Base-by-base conservation (phyloP, 257 asterid species). In the Ligustrum vulgare region DNA sequence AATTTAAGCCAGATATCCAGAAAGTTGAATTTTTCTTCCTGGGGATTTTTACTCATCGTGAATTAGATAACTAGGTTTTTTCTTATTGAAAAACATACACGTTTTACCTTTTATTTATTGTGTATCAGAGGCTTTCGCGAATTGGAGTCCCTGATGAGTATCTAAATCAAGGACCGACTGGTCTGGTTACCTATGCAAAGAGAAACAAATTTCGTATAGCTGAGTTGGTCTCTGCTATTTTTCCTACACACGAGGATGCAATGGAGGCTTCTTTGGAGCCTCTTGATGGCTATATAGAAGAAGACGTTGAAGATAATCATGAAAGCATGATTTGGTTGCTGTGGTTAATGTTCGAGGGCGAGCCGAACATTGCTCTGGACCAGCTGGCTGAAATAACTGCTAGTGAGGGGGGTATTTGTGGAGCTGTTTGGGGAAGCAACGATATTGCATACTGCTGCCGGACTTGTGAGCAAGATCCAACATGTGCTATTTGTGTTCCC, bases 401-500 rank as follows among this genome's bases (percentile, higher is more conserved):
- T 70, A 85, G 89, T 41, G 85, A 87, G 78, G 90, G 85, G 49
- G 98, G 98, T 79, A 96, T 95, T 77, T 95, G 99, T 86, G 98
- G 98, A 75, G 86, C 94, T 68, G 91, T 95, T 78, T 95, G 99
- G 99, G 98, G 97, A 31, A 77, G 80, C 75, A 84, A 89, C 49
- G 99, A 95, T 83, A 91, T 95, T 62, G 99, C 99, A 15, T 95
- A 83, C 80, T 89, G 91, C 25, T 95, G 99, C 81, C 84, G 93
- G 65, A 91, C 99, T 5, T 95, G 99, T 73, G 96, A 93, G 87
- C 94, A 87, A 70, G 99, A 95, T 79, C 97, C 97, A 10, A 93
- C 99, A 13, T 95, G 99, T 84, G 99, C 96, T 51, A 91, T 95
- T 72, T 95, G 99, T 77, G 96, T 95, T 82, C 96, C 94, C 41